These are phyloP conservation scores for Tetraselmis chui DNA, from an alignment of 139 green algal genomes.

Conservation along the genomic window DNA sequence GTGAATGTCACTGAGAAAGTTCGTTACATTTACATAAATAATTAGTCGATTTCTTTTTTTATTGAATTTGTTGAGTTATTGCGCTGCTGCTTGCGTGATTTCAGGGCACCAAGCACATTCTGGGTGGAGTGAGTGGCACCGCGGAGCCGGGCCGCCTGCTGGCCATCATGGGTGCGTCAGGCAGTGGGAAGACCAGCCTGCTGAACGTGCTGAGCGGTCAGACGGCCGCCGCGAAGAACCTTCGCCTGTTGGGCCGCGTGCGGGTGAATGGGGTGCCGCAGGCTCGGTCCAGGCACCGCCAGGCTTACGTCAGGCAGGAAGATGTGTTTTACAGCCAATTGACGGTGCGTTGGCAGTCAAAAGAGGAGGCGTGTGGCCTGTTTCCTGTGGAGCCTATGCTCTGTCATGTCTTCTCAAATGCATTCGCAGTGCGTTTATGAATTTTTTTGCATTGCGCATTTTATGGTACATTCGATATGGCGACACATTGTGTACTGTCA, in stretches of 20 bases:
- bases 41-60: too few species aligned
- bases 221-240: constrained; percentile 12
- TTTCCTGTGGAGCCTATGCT: too few species aligned
- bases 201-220: constrained; percentile 22
- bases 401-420: too few species aligned
- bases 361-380: background rate
- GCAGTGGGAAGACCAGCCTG: constrained; percentile 19
- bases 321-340: constrained; percentile 87
- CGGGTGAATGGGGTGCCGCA: constrained; percentile 7
- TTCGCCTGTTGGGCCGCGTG: constrained; percentile 3
- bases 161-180: constrained; percentile 21
- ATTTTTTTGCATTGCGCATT: too few species aligned
- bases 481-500: too few species aligned
- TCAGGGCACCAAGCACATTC: background rate
- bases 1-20: too few species aligned
- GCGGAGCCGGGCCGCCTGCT: constrained; percentile 5
- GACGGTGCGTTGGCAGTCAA: constrained; percentile 33
- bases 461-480: too few species aligned
- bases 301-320: constrained; percentile 88
- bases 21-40: too few species aligned
- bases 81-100: too few species aligned
- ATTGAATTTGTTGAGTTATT: too few species aligned
- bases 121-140: constrained; percentile 17
- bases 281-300: background rate
- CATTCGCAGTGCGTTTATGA: too few species aligned